Percentiles rank a stretch among this genome's conserved stretches.
Conservation (phyloP, 257 asterid species). For the Solanum sejunctum region DNA sequence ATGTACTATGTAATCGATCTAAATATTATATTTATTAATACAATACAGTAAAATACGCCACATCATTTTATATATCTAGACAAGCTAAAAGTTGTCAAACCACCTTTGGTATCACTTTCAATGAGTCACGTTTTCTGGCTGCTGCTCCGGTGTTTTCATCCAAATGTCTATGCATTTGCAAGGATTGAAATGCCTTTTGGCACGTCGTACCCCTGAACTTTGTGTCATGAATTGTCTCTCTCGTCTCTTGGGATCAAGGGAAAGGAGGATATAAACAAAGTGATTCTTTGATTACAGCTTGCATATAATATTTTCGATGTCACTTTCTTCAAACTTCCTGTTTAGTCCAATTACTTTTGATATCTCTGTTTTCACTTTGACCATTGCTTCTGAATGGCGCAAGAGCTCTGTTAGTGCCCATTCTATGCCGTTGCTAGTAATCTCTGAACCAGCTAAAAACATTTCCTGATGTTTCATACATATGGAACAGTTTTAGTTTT, state of each 20-base stretch:
- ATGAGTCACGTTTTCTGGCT: neutral
- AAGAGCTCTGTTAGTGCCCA: slow-evolving; percentile 12
- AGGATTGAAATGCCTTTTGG: neutral
- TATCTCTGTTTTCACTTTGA: neutral
- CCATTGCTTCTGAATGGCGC: neutral
- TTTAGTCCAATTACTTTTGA: neutral
- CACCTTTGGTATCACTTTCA: neutral
- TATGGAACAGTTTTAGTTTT: too few relatives aligned
- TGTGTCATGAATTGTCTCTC: neutral
- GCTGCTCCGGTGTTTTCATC: neutral
- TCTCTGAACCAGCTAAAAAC: slow-evolving; percentile 4
- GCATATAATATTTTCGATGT: neutral
- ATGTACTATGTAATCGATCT: neutral
- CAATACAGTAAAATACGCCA: neutral
- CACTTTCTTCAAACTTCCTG: neutral
- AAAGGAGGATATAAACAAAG: slow-evolving; percentile 2
- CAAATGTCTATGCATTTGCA: neutral
- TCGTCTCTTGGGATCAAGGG: neutral
- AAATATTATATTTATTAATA: neutral
- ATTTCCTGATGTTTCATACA: neutral
- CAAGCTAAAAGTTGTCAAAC: too few relatives aligned
- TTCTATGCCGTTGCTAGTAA: slow-evolving; percentile 2
- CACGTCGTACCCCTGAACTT: slow-evolving; percentile 3
- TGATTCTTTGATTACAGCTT: neutral
- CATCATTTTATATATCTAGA: too few relatives aligned